Evolutionary conservation across 768 basidiomycete species (phyloP), one percentile per base, ranked within the genome.

Genomic region (Amanita pseudoporphyria): DNA sequence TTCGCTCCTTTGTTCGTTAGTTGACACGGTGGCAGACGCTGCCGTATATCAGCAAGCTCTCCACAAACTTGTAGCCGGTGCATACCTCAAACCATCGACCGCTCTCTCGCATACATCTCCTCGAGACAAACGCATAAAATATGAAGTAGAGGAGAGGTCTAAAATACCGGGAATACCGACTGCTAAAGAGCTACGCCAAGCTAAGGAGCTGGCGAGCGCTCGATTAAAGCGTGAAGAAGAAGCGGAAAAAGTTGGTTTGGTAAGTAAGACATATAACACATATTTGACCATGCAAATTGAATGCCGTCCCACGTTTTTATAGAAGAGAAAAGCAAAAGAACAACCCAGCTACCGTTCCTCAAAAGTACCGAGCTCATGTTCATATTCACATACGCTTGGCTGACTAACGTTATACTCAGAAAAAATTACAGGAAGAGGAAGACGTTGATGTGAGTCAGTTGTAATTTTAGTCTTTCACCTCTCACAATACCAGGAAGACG

Each of bases 31-130:
- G 7, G 36, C 47, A 69, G 62, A 52, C 41, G 53, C 50, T 38
- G 52, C 57, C 62, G 74, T 77, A 24, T 82, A 87, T 58, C 64
- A 71, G 2, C 81, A 84, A 58, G 71, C 75, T 1, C 62, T 92
- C 47, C 75, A 81, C 56, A 81, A 79, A 53, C 78, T 93, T 16
- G 81, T 93, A n/a, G 71, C 78, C 1, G 70, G 67, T 35, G 69
- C 71, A n/a, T 91, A 90, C 64, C 67, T 94, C 42, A 87, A 84
- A 57, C 82, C 89, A 18, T 84, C 89, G 14, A 89, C 87, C 1
- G 59, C 79, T 30, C 70, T 86, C 16, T 87, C 85, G 0, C 90
- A 93, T 56, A 62, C 81, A 35, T 92, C 89, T 19, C 87, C 87
- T 7, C 72, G 78, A 26, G 90, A 93, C 61, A 85, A 85, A 56